These are phyloP conservation scores for Galeopsis tetrahit DNA, from an alignment of 257 asterid species.

Conservation along the genomic window DNA sequence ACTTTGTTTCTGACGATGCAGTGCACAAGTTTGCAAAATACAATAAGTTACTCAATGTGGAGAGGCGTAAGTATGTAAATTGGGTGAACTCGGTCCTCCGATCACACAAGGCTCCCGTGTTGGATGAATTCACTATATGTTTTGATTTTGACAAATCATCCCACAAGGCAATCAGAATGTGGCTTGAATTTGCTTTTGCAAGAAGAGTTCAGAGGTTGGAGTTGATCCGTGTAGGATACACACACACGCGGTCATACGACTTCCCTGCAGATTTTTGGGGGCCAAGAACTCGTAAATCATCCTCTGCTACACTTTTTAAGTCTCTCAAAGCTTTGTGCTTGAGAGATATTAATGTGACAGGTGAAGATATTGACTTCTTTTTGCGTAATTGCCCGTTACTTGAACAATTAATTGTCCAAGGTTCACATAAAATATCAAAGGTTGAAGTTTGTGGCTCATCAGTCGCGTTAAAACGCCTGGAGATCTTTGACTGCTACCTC, in stretches of 20 bases:
- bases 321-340: slow-evolving; percentile 19
- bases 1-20: background rate
- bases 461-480: slow-evolving; percentile 13
- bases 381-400: slow-evolving; percentile 13
- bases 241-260: too few relatives aligned
- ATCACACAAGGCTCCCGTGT: background rate
- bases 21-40: slow-evolving; percentile 1
- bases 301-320: background rate
- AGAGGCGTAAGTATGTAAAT: slow-evolving; percentile 6
- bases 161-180: background rate
- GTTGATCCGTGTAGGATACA: background rate
- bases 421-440: background rate
- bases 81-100: slow-evolving; percentile 13
- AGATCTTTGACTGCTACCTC: background rate
- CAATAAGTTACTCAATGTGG: too few relatives aligned
- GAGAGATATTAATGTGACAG: background rate
- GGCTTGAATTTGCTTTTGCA: slow-evolving; percentile 14
- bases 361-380: slow-evolving; percentile 20
- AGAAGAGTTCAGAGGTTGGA: slow-evolving; percentile 15
- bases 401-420: background rate
- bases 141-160: background rate
- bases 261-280: background rate
- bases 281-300: background rate
- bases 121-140: background rate
- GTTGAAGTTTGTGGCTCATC: slow-evolving; percentile 26